Evolutionary conservation across 2,329 filamentous ascomycete species (phyloP), one percentile per base, ranked within the genome.

Genomic region (Lecanicillium sp.): DNA sequence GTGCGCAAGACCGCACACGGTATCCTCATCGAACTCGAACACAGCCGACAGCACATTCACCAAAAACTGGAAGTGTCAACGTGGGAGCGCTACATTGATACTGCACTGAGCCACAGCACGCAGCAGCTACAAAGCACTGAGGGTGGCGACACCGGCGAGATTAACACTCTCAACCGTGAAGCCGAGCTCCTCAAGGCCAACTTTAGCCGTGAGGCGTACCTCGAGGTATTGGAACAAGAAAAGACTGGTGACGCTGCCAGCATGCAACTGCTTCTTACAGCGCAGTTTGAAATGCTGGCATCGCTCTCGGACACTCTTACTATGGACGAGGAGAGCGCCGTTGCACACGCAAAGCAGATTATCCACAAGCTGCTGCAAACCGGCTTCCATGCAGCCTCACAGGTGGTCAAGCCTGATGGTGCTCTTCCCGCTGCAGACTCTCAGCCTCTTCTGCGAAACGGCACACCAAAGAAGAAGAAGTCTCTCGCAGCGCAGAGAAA

Each of bases 381-480:
- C 3, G 90, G 88, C 41, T 81, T 79, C 31, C 73, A 78, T 18
- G 80, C 85, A 1, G 78, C 82, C 6, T 80, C 85, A 0, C 86
- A 94, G 50, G 78, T 95, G 18, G 84, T 98, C 57, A 95, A 94
- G 56, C 88, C 90, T 2, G 90, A 95, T 51, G 87, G 86, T 18
- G 65, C 68, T 9, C 59, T 74, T 41, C 67, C 70, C 4, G 70
- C 75, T 0, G 63, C 78, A 5, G 80, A 90, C 42, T 68, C 73
- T 27, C 81, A 86, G 47, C 77, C 85, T 6, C 84, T 86, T 3
- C 75, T 70, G 9, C 82, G 80, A 49, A 67, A 73, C 28, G 83
- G 85, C 15, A 94, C 88, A 3, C 84, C 87, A 0, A 90, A 88
- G 62, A 75, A 84, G 47, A 80, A 78, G 66, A 78, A 74, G 63